Base-by-base conservation (phyloP, 2,329 filamentous ascomycete species). In the Parastagonospora nodorum region DNA sequence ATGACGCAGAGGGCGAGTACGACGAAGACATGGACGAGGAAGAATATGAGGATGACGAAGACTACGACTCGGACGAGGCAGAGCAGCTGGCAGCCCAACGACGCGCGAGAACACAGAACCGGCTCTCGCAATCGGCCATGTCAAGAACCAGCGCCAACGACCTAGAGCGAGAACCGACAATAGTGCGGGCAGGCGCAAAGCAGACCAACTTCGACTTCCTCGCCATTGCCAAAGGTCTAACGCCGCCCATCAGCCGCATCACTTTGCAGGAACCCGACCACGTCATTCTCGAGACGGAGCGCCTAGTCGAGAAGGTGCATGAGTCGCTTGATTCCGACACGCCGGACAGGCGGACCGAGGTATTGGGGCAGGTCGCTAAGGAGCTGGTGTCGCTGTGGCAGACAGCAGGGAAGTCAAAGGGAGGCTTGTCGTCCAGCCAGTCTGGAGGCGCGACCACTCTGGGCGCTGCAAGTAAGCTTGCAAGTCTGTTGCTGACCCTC, bases 391-490 rank as follows among this genome's bases (percentile, higher is more conserved):
- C 53, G 4, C 42, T 67, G 9, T 75, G 84, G 83, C 66, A 89
- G 87, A 0, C 88, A 85, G 28, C 62, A 2, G 51, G 58, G 29
- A 63, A 53, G 46, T 30, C 51, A 4, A 55, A 48, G 11, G 53
- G 50, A 12, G 53, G 38, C 36, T 19, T 59, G 14, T 57, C 60
- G 6, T 61, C 61, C 41, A 60, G 52, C 37, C 60, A 54, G 11
- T 44, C 61, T 27, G 84, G 84, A 2, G 76, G 83, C 8, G 75
- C 83, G 31, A 81, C 85, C 1, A 80, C 85, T 4, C 76, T 86
- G 5, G 86, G 86, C 46, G 92, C 93, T 68, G 92, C 92, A 4
- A 83, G 85, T 48, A 96, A 87, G 63, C 71, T 97, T n/a, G 88
- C 88, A 12, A 85, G 85, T 28, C 79, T 97, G 19, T 80, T 95